phyloP scores from a whole-genome alignment of 768 basidiomycete genomes.

The Phlebiopsis gigantea region DNA sequence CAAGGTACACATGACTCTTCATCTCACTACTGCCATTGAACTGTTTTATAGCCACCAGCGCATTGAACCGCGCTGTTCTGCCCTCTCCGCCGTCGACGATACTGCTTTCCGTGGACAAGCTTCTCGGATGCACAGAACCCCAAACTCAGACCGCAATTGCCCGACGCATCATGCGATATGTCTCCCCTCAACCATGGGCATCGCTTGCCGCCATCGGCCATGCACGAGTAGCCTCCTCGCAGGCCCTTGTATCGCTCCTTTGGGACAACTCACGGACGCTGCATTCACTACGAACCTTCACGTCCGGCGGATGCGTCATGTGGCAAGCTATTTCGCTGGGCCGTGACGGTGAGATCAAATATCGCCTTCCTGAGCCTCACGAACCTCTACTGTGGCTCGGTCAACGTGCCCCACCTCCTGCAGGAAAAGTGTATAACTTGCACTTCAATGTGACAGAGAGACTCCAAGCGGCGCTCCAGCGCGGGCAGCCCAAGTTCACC shows the following conservation, averaged over 20 bases:
- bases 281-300: constrained; percentile 31
- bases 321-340: constrained; percentile 51
- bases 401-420: constrained; percentile 47
- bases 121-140: constrained; percentile 12
- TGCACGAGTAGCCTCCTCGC: constrained; percentile 45
- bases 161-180: constrained; percentile 52
- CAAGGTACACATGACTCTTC: not conserved
- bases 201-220: constrained; percentile 55
- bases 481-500: not conserved
- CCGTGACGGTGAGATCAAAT: constrained; percentile 3
- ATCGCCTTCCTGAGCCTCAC: not conserved
- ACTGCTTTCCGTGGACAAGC: constrained; percentile 17
- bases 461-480: not conserved
- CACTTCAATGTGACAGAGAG: constrained; percentile 38
- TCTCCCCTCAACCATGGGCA: constrained; percentile 77
- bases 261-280: no score
- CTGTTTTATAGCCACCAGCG: constrained; percentile 13
- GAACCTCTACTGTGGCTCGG: constrained; percentile 49
- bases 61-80: constrained; percentile 13
- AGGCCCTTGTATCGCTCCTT: no score
- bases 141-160: constrained; percentile 24
- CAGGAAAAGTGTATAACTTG: constrained; percentile 24
- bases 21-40: not conserved
- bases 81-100: constrained; percentile 25
- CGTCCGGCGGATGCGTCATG: constrained; percentile 56